These are phyloP conservation scores for Penicillium sp. DNA, from an alignment of 2,329 filamentous ascomycete species.

Conservation along the genomic window DNA sequence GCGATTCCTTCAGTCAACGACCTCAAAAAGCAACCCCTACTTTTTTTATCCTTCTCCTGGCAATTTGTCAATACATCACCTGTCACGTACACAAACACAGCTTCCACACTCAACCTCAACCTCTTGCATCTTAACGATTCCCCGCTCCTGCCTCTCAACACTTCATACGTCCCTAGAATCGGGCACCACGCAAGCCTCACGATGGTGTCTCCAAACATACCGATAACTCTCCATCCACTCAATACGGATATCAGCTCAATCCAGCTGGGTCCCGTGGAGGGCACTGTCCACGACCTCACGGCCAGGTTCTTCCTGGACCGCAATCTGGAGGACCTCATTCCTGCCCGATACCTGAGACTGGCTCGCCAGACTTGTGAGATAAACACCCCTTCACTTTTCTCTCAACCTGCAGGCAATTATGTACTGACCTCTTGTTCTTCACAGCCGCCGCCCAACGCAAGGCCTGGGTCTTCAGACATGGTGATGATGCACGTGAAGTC, in stretches of 20 bases:
- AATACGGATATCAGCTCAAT: not conserved
- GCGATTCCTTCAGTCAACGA: too few species aligned
- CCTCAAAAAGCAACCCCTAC: too few species aligned
- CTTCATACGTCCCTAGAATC: not conserved
- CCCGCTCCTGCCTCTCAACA: too few species aligned
- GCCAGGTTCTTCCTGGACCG: conserved; percentile 22
- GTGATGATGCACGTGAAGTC: conserved; percentile 15
- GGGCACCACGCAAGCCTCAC: not conserved
- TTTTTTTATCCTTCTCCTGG: too few species aligned
- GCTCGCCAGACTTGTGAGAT: conserved; percentile 20
- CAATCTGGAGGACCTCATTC: conserved; percentile 20
- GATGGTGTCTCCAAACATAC: not conserved
- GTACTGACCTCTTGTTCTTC: not conserved
- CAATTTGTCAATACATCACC: too few species aligned
- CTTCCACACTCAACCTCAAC: too few species aligned
- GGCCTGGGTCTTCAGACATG: conserved; percentile 23
- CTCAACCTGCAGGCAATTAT: not conserved
- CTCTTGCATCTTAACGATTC: too few species aligned
- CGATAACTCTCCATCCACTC: not conserved
- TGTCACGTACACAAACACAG: too few species aligned
- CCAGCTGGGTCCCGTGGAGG: not conserved
- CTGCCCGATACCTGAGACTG: conserved; percentile 15
- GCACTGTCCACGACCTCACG: conserved; percentile 19
- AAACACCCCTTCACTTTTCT: not conserved
- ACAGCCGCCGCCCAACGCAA: conserved; percentile 17